These are phyloP conservation scores for Jatropha podagrica DNA, from an alignment of 441 rosid genomes.

Conservation along the genomic window DNA sequence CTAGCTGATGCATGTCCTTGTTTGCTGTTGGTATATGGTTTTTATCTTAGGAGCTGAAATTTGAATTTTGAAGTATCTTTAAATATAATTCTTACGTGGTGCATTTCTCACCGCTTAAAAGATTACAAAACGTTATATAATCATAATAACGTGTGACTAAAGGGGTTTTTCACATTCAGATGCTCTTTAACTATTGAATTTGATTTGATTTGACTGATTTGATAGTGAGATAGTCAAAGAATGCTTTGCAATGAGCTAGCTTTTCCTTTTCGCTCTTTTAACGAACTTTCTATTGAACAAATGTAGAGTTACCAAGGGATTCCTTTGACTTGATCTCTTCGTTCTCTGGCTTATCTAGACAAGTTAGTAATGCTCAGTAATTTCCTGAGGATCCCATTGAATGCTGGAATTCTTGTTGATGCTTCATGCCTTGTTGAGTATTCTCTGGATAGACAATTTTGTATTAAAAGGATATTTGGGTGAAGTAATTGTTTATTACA, in stretches of 20 bases:
- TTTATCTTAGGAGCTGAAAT: background rate
- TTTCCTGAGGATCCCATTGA: background rate
- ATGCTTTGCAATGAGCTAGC: background rate
- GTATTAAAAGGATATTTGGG: background rate
- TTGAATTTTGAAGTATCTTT: background rate
- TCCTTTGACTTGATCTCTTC: background rate
- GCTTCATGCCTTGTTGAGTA: background rate
- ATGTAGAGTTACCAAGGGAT: background rate
- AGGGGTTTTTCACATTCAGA: background rate
- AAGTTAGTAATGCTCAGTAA: background rate
- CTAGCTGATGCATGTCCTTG: background rate
- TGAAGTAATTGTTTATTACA: background rate
- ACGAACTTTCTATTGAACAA: background rate
- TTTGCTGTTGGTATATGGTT: background rate
- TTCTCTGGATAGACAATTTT: background rate
- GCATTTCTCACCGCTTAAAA: background rate
- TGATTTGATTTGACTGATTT: background rate
- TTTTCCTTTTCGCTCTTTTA: background rate
- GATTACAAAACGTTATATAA: background rate
- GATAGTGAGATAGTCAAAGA: background rate
- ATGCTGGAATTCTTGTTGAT: background rate
- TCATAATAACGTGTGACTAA: background rate
- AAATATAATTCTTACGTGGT: background rate
- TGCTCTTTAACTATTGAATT: background rate
- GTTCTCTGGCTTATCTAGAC: background rate